These are phyloP conservation scores for Aureobasidium zeae DNA, from an alignment of 2,329 filamentous ascomycete genomes.

Conservation along the genomic window DNA sequence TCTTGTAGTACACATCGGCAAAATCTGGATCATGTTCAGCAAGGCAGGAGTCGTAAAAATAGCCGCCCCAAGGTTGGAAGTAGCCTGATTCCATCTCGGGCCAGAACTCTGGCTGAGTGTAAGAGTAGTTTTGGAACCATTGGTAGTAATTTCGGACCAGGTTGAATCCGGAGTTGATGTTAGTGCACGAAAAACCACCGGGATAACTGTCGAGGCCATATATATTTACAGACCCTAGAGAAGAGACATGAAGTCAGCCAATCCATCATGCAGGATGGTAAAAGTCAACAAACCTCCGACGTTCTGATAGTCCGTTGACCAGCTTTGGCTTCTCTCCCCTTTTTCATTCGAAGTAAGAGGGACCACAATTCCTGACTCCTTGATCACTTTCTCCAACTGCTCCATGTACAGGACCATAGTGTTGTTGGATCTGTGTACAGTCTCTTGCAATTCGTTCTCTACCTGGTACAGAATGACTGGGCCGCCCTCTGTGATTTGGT, in stretches of 20 bases:
- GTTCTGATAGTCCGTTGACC: conserved; percentile 52
- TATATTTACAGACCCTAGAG: conserved; percentile 40
- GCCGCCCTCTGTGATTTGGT: conserved; percentile 50
- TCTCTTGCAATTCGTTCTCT: conserved; percentile 43
- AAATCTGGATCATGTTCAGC: conserved; percentile 47
- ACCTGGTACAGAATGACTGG: conserved; percentile 50
- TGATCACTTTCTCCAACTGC: conserved; percentile 43
- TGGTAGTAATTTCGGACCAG: conserved; percentile 43
- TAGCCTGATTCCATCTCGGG: conserved; percentile 53
- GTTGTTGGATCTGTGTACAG: conserved; percentile 37
- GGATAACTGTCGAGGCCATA: conserved; percentile 46
- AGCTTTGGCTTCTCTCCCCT: conserved; percentile 49
- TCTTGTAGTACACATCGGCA: conserved; percentile 55
- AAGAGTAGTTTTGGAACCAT: conserved; percentile 30
- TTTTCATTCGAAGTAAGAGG: conserved; percentile 52
- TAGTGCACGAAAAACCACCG: conserved; percentile 53
- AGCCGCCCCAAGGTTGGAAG: conserved; percentile 53
- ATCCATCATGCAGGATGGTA: neutral
- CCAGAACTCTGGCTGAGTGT: conserved; percentile 46
- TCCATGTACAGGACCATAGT: conserved; percentile 45
- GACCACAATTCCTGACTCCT: conserved; percentile 49
- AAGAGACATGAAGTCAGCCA: neutral
- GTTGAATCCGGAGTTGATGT: conserved; percentile 45
- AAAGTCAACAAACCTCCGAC: conserved; percentile 37
- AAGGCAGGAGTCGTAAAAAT: conserved; percentile 43